Base-by-base conservation (phyloP, 2,329 filamentous ascomycete genomes). In the Diplocarpon mali region DNA sequence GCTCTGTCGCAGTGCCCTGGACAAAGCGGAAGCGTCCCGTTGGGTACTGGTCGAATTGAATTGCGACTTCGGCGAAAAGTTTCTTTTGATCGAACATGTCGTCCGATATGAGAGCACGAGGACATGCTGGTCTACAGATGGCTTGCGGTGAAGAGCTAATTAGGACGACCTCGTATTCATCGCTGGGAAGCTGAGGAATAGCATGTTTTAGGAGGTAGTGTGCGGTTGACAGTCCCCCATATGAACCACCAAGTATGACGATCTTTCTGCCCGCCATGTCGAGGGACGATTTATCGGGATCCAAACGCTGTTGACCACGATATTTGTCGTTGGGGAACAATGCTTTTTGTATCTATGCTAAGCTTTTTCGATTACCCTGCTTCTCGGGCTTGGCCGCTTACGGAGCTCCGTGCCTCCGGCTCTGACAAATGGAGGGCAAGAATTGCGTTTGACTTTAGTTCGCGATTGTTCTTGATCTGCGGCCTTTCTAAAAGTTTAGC, bases 121-220 rank as follows among this genome's bases (percentile, higher is more conserved):
- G 69, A 41, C 63, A 65, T 2, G 67, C 67, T 0, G 65, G 65
- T 15, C 69, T 65, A 48, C 62, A 69, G 40, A 71, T 60, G 12
- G 57, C 59, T 42, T 71, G 52, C 0, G 62, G 54, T 0, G 69
- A 66, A 11, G 65, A 47, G 65, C n/a, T 70, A 52, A 72, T 51
- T 8, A 75, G 56, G 17, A 68, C 51, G 34, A 73, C 53, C 31
- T 66, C 61, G 51, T 69, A 70, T 0, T 55, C 45, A 0, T 54
- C 41, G n/a, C 61, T 54, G 1, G 65, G 59, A 0, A 65, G 42
- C 7, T 47, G 35, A 9, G 73, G 69, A 9, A 76, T 38, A 17
- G 64, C 64, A 60, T 78, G 71, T 48, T 69, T 70, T 24, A 74
- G 67, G 24, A 74, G 60, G 51, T 73, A 72, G 51, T 78, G 73